Percentiles rank a stretch among this genome's conserved stretches.
Conservation (phyloP, 2,329 filamentous ascomycete species). For the Orbilia blumenaviensis region DNA sequence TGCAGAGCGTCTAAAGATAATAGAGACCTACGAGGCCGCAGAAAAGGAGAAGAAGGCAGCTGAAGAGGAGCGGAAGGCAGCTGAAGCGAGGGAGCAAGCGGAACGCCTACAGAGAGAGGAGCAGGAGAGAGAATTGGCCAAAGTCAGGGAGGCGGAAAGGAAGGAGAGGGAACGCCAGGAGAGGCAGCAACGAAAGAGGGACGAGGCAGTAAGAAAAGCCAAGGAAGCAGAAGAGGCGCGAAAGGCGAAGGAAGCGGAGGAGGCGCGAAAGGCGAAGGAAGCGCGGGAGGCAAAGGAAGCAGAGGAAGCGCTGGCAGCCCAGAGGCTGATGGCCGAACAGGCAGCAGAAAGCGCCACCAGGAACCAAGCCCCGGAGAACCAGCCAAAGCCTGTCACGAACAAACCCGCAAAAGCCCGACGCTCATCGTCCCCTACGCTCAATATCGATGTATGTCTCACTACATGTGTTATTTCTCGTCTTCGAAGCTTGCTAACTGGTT, state of each 20-base stretch:
- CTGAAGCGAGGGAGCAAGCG: neutral
- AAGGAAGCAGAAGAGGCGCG: neutral
- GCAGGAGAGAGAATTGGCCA: neutral
- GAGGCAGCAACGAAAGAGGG: neutral
- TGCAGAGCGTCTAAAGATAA: no score
- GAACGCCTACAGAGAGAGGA: neutral
- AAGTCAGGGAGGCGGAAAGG: neutral
- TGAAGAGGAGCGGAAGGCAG: neutral
- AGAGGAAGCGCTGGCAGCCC: neutral
- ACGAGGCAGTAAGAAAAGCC: neutral
- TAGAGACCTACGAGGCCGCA: neutral
- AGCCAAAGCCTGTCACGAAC: no score
- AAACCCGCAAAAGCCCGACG: no score
- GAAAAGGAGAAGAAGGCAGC: neutral
- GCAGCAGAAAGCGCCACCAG: conserved; percentile 2
- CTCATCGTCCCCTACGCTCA: no score
- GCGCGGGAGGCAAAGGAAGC: conserved; percentile 2
- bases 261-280: conserved; percentile 6
- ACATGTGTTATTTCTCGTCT: neutral
- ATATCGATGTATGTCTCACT: conserved; percentile 39
- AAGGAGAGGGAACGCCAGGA: conserved; percentile 7
- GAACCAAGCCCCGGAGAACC: neutral
- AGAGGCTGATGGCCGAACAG: neutral
- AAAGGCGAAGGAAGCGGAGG: conserved; percentile 4
- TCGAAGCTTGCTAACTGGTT: neutral